Evolutionary conservation across 2,329 filamentous ascomycete genomes (phyloP), one percentile per base, ranked within the genome.

Genomic region (Hypoxylon rubiginosum): DNA sequence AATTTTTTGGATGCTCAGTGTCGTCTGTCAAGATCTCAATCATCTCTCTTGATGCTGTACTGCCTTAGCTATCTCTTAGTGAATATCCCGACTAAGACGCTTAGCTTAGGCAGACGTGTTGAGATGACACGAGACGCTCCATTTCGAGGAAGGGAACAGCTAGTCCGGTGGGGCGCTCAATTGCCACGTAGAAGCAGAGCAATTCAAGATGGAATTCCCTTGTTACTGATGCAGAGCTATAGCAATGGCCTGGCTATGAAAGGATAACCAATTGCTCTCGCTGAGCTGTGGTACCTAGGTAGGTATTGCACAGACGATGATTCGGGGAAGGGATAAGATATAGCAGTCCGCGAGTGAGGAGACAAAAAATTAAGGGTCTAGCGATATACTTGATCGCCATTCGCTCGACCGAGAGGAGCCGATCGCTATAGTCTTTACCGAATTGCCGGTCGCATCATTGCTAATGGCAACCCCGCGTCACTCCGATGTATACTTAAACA

Each of bases 371-470:
- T n/a, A 24, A 24, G 26, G 13, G 26, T 13, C 7, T n/a, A 10
- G 46, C 17, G n/a, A 15, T 9, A 52, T 46, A 17, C 28, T 39
- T 5, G 34, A 28, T 66, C 67, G 67, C 68, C 58, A 50, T 57
- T 60, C 57, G 61, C 62, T 73, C 52, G 21, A 60, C 70, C 69
- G n/a, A n/a, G 71, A 73, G 66, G 50, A n/a, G 39, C 71, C 68
- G 68, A 67, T 55, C 56, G 46, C 63, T 59, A 28, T 24, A 39
- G n/a, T 39, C 52, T 50, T 26, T 39, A 53, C 62, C 60, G 53
- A 65, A 60, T 21, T 54, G 24, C 58, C 62, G 62, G 65, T 46
- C 55, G 45, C 67, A 43, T 62, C 45, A 64, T n/a, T 49, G 46
- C 11, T n/a, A 39, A 54, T 52, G 49, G 17, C 24, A 69, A 66